These are phyloP conservation scores for Trichoderma harzianum DNA, from an alignment of 2,329 filamentous ascomycete species.

Conservation along the genomic window DNA sequence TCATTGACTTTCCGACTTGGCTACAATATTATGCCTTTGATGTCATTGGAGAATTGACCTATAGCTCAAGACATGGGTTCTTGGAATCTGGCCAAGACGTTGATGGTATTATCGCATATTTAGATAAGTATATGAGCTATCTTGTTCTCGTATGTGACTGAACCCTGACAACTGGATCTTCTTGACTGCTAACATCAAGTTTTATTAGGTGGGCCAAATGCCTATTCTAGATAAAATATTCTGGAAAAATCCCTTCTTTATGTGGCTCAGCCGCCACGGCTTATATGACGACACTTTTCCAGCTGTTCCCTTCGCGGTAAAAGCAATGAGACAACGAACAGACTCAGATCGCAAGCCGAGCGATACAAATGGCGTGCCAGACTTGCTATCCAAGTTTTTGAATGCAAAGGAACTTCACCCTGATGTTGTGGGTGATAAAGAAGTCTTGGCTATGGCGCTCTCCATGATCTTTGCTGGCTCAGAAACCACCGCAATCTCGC, in stretches of 20 bases:
- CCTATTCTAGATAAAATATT: not conserved
- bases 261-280: not conserved
- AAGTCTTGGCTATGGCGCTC: not conserved
- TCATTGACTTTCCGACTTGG: not conserved
- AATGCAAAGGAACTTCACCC: not conserved
- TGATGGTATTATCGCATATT: too few species aligned
- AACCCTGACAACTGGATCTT: too few species aligned
- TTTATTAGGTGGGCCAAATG: not conserved
- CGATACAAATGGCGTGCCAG: too few species aligned
- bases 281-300: not conserved
- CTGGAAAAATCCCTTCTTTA: not conserved
- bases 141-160: too few species aligned
- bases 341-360: too few species aligned
- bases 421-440: not conserved
- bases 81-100: too few species aligned
- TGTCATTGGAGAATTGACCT: not conserved
- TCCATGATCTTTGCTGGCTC: not conserved
- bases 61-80: too few species aligned
- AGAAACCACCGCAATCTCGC: not conserved
- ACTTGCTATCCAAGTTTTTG: too few species aligned
- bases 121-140: too few species aligned
- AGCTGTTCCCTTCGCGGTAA: not conserved
- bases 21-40: not conserved
- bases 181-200: too few species aligned
- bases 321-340: too few species aligned